These are phyloP conservation scores for Alisma plantagoaquatica DNA, from an alignment of 106 monocot species.

Conservation along the genomic window DNA sequence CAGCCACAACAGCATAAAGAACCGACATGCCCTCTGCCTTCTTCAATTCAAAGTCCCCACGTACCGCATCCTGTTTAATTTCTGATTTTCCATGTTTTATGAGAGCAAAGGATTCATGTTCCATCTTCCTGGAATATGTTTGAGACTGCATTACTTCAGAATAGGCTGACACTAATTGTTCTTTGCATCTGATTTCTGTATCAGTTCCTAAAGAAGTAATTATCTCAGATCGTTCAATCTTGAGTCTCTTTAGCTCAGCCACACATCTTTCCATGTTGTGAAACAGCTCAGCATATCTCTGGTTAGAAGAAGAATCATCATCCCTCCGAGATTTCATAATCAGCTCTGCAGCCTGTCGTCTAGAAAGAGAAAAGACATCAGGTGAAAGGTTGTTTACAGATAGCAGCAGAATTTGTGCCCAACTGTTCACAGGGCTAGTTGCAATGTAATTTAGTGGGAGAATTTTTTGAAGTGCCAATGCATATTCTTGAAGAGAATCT, in stretches of 20 bases:
- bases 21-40: slow-evolving; percentile 25
- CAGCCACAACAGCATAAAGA: slow-evolving; percentile 33
- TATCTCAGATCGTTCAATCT: slow-evolving; percentile 51
- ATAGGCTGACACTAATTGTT: slow-evolving; percentile 45
- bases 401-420: slow-evolving; percentile 75
- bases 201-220: slow-evolving; percentile 55
- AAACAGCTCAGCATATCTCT: slow-evolving; percentile 56
- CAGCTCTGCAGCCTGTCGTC: slow-evolving; percentile 64
- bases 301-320: slow-evolving; percentile 43
- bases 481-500: slow-evolving; percentile 61
- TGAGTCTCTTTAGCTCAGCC: slow-evolving; percentile 43
- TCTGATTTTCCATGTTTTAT: not conserved
- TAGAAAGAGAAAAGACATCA: slow-evolving; percentile 60
- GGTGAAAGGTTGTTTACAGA: slow-evolving; percentile 62
- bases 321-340: slow-evolving; percentile 51
- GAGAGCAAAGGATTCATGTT: slow-evolving; percentile 10
- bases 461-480: slow-evolving; percentile 64
- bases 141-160: slow-evolving; percentile 60
- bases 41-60: slow-evolving; percentile 25
- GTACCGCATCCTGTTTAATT: no score
- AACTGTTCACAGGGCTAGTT: slow-evolving; percentile 67
- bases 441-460: slow-evolving; percentile 75
- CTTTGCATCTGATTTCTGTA: slow-evolving; percentile 61
- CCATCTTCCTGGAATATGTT: slow-evolving; percentile 31
- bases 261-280: slow-evolving; percentile 47